Conservation (phyloP, 2,329 filamentous ascomycete species). For the Penicillium sp. region DNA sequence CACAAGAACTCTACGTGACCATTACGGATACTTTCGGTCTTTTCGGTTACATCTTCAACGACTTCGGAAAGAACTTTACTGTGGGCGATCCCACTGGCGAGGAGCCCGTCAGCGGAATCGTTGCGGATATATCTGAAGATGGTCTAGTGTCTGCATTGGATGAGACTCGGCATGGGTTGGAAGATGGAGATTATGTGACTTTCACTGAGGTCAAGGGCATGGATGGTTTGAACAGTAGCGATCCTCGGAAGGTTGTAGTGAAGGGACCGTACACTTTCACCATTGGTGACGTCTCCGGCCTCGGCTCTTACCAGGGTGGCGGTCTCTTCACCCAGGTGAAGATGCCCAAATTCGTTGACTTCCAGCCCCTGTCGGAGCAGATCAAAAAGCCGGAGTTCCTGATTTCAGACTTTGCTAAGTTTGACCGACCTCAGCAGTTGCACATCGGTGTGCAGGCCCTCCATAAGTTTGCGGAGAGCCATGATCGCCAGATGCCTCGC, state of each 20-base stretch:
- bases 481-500: constrained; percentile 66
- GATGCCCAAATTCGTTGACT: constrained; percentile 92
- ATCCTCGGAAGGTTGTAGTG: constrained; percentile 84
- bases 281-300: constrained; percentile 82
- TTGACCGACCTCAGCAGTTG: constrained; percentile 86
- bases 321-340: constrained; percentile 95
- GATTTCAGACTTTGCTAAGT: constrained; percentile 95
- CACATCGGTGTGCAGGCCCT: constrained; percentile 90
- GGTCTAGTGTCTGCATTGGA: constrained; percentile 89
- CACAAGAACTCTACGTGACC: constrained; percentile 86
- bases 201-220: constrained; percentile 92
- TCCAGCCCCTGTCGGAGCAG: constrained; percentile 72
- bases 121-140: constrained; percentile 82
- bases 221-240: constrained; percentile 75
- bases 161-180: constrained; percentile 88
- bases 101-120: constrained; percentile 77
- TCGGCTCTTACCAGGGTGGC: constrained; percentile 81
- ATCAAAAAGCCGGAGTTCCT: constrained; percentile 83
- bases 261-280: constrained; percentile 97
- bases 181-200: constrained; percentile 94
- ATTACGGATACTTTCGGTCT: constrained; percentile 86
- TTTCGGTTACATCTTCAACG: constrained; percentile 93
- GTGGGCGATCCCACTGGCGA: constrained; percentile 87
- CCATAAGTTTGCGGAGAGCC: constrained; percentile 72
- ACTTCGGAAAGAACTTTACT: constrained; percentile 92